A percentile compares a stretch with the other conserved stretches of the same genome.
Evolutionary conservation across 2,329 filamentous ascomycete genomes (phyloP).

Genomic region (Hypoxylon sp.): DNA sequence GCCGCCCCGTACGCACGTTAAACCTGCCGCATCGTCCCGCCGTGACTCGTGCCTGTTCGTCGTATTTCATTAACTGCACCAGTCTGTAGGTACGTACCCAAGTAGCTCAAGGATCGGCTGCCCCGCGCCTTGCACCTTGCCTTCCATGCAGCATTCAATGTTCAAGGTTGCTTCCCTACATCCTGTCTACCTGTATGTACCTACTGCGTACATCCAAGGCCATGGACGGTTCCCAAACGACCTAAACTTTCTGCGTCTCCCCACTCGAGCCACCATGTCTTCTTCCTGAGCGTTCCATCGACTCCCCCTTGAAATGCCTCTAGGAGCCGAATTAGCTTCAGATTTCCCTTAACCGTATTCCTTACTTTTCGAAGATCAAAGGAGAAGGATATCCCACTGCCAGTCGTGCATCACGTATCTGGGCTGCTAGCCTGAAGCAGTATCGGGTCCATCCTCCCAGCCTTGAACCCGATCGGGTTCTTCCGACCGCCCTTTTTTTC

Average conservation of each 20-base stretch:
- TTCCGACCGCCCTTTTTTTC: conserved; percentile 31
- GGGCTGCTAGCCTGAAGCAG: conserved; percentile 20
- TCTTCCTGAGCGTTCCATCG: conserved; percentile 37
- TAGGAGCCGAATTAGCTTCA: conserved; percentile 24
- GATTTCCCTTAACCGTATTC: conserved; percentile 21
- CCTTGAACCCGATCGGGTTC: conserved; percentile 34
- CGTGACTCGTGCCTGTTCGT: conserved; percentile 29
- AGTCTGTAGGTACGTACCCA: conserved; percentile 19
- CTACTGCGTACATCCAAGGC: conserved; percentile 2
- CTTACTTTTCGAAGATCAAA: conserved; percentile 10
- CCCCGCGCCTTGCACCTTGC: conserved; percentile 23
- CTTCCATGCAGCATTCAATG: conserved; percentile 1
- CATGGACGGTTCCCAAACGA: not conserved
- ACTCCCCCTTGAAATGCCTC: conserved; percentile 35
- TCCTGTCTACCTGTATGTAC: not conserved
- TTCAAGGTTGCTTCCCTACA: conserved; percentile 4
- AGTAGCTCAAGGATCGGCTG: conserved; percentile 27
- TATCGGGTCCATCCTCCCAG: conserved; percentile 26
- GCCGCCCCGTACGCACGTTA: conserved; percentile 22
- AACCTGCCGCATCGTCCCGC: conserved; percentile 26
- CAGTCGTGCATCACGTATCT: conserved; percentile 24
- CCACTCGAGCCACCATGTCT: conserved; percentile 44
- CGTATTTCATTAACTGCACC: conserved; percentile 17
- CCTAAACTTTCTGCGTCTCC: conserved; percentile 21
- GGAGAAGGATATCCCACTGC: conserved; percentile 11